Evolutionary conservation across 495 filamentous ascomycete genomes (phyloP).

Genomic region (Neurospora terricola): DNA sequence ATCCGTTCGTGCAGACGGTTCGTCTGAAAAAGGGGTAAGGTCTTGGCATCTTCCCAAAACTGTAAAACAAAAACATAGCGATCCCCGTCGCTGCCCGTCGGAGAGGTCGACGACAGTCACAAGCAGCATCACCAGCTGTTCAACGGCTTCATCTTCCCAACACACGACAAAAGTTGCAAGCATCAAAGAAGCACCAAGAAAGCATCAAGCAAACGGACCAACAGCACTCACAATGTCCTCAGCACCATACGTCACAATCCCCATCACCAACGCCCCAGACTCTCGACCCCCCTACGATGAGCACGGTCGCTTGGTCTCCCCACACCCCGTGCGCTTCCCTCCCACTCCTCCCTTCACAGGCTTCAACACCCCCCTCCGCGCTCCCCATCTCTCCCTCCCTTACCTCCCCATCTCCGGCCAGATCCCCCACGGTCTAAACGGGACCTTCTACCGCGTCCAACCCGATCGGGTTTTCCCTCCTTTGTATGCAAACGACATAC

Average conservation of each 20-base stretch:
- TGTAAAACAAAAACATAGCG: background rate
- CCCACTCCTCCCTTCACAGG: conserved; percentile 34
- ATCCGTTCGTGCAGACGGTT: background rate
- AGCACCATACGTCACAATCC: background rate
- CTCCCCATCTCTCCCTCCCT: conserved; percentile 39
- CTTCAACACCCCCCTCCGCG: conserved; percentile 37
- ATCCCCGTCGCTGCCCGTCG: background rate
- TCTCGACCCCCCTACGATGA: conserved; percentile 27
- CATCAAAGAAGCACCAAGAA: background rate
- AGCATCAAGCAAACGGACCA: background rate
- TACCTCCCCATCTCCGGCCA: conserved; percentile 36
- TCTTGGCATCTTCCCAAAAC: background rate
- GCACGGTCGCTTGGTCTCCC: conserved; percentile 24
- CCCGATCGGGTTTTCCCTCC: conserved; percentile 44
- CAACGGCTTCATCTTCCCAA: background rate
- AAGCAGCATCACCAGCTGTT: background rate
- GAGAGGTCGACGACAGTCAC: background rate
- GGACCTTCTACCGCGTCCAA: conserved; percentile 46
- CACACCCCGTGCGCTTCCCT: conserved; percentile 35
- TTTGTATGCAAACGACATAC: conserved; percentile 42
- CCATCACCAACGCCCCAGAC: background rate
- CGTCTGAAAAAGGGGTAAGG: background rate
- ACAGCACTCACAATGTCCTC: background rate
- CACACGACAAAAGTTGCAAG: background rate
- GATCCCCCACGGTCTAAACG: conserved; percentile 40